Percentiles rank a stretch among this genome's conserved stretches.
Evolutionary conservation across 305 asterid genomes (phyloP).

Genomic region (Fraxinus ornus): DNA sequence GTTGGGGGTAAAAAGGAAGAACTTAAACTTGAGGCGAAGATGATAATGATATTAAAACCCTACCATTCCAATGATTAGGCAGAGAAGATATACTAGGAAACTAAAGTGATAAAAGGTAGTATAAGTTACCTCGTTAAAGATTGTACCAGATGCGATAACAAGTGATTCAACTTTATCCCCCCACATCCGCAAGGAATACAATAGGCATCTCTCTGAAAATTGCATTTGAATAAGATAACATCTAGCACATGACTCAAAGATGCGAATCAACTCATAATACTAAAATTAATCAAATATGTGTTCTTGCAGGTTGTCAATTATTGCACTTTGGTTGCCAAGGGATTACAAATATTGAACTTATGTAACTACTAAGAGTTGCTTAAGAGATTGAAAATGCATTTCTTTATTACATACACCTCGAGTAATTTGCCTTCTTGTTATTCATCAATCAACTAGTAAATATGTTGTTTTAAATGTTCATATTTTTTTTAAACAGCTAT

Average conservation of each 20-base stretch:
- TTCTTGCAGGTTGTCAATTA: background rate
- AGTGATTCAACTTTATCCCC: conserved; percentile 68
- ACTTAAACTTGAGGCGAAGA: background rate
- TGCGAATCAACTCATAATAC: background rate
- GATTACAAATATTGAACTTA: background rate
- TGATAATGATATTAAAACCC: background rate
- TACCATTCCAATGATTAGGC: background rate
- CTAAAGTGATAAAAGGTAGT: conserved; percentile 5
- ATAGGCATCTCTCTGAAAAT: conserved; percentile 65
- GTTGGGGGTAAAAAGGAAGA: background rate
- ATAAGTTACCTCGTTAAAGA: conserved; percentile 76
- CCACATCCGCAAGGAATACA: conserved; percentile 86
- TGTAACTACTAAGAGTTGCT: background rate
- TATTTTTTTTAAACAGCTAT: conserved; percentile 5
- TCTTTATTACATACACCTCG: background rate
- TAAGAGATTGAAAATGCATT: background rate
- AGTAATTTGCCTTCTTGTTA: background rate
- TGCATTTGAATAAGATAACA: background rate
- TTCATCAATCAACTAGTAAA: conserved; percentile 17
- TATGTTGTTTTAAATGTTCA: background rate
- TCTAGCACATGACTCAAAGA: conserved; percentile 12
- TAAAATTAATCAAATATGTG: background rate
- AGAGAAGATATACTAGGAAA: background rate
- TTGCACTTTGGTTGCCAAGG: background rate
- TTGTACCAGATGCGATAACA: conserved; percentile 85